A percentile compares a stretch with the other conserved stretches of the same genome.
Conservation (phyloP, 108 stramenopile genomes). For the Tribonema minus region DNA sequence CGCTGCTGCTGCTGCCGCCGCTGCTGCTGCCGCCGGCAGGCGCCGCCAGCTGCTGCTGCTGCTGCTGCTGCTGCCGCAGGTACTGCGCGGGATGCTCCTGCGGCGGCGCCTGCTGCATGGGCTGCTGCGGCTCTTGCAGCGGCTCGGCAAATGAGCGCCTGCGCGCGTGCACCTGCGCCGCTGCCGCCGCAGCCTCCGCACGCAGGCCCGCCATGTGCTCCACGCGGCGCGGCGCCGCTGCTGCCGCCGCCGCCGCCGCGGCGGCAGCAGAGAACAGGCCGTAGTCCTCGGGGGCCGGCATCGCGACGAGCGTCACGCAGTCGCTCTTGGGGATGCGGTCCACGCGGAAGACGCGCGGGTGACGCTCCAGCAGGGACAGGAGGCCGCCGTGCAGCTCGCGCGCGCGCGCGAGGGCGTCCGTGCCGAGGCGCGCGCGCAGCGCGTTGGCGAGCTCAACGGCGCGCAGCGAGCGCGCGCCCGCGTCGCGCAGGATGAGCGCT, state of each 20-base stretch:
- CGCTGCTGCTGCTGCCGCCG: neutral
- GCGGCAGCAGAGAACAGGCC: too few species aligned
- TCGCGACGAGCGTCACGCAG: neutral
- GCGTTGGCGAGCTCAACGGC: conserved; percentile 36
- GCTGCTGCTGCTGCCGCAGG: neutral
- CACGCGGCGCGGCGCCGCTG: too few species aligned
- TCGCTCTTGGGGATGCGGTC: conserved; percentile 35
- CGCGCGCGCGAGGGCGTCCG: conserved; percentile 1
- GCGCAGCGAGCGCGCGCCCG: neutral
- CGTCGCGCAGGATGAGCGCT: neutral
- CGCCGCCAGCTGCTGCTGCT: neutral
- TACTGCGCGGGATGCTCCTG: neutral
- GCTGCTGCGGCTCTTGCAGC: neutral
- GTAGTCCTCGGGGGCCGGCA: too few species aligned
- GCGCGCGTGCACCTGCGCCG: too few species aligned
- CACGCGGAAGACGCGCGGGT: neutral
- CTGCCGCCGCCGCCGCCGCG: too few species aligned
- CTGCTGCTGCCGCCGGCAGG: neutral
- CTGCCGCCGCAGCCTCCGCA: too few species aligned
- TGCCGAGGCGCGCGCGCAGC: conserved; percentile 23
- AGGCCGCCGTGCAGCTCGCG: conserved; percentile 13
- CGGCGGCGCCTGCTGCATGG: neutral
- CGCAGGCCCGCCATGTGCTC: too few species aligned
- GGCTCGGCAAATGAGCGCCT: neutral
- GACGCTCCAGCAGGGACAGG: conserved; percentile 6